Base-by-base conservation (phyloP, 73 alveolate genomes). In the Tetrahymena thermophila region DNA sequence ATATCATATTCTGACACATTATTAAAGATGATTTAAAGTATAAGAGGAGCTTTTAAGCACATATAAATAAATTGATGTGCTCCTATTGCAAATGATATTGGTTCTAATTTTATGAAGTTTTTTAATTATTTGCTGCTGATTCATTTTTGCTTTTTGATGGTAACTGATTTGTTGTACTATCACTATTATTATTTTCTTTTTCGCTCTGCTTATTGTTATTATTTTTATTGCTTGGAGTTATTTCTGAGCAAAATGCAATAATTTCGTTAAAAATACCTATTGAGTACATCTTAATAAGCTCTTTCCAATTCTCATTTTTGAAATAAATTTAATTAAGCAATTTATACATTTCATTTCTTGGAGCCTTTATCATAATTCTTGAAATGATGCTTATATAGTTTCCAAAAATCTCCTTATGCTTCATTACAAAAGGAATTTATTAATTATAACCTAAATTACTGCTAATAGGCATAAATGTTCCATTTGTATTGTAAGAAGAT, bases 271-370 rank as follows among this genome's bases (percentile, higher is more conserved):
- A 37, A 89, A 84, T 35, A 11, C 84, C 93, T 25, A 56, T 31
- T 7, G 96, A 71, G 58, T 93, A 96, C 7, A 96, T 94, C 94
- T 97, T 97, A 19, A 96, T 94, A 42, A 96, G 37, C 25, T 97
- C 99, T n/a, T 71, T 85, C 99, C 99, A 97, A 85, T 42, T 40
- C 35, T 94, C 97, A 94, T 96, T 97, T 84, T 83, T 93, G 17
- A 97, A 89, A 37, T 96, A 93, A 23, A 97, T 97, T 35, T 97
- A 98, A 96, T 94, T 85, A 11, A 97, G 93, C 42, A 97, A 95
- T 93, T 96, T 97, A 83, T 84, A 93, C 43, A 98, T 96, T 84
- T 97, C 98, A 43, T 94, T 94, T 71, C 97, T 97, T 85, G 94
- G 96, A 34, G 96, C 55, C 93, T 94, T 95, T 43, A 42, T 34